phyloP scores from a whole-genome alignment of 1,284 basidiomycete genomes.

The Cutaneotrichosporon daszewskae region DNA sequence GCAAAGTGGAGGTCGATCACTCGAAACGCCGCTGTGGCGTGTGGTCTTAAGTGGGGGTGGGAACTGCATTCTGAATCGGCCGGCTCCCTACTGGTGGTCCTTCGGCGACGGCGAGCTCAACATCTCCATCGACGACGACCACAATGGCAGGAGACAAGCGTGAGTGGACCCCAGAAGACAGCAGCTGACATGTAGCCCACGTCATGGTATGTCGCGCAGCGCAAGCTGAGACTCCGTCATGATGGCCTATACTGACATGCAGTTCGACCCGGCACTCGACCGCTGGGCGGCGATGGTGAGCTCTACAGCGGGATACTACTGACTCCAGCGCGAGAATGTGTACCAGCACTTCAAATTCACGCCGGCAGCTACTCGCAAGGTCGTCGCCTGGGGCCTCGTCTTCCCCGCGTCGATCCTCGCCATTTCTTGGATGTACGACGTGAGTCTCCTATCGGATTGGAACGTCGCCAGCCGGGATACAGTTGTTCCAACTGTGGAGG shows the following conservation, averaged over 20 bases:
- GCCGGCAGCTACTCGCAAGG: conserved; percentile 50
- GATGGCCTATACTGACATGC: conserved; percentile 3
- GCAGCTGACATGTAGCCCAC: conserved; percentile 24
- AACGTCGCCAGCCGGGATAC: too few relatives aligned
- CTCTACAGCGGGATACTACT: too few relatives aligned
- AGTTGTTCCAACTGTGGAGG: too few relatives aligned
- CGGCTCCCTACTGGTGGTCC: not conserved
- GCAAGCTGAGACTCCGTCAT: too few relatives aligned
- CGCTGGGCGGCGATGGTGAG: conserved; percentile 73
- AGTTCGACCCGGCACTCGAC: conserved; percentile 74
- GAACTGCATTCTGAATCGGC: too few relatives aligned
- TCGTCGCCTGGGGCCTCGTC: conserved; percentile 32
- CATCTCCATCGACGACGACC: conserved; percentile 1
- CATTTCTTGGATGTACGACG: conserved; percentile 29
- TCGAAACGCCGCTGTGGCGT: too few relatives aligned
- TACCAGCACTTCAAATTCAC: conserved; percentile 76
- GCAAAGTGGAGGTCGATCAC: too few relatives aligned
- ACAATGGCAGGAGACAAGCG: conserved; percentile 30
- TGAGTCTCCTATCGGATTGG: too few relatives aligned
- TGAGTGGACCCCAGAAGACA: not conserved
- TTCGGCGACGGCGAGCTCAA: conserved; percentile 1
- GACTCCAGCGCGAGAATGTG: conserved; percentile 71
- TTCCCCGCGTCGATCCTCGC: conserved; percentile 37
- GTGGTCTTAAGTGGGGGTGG: too few relatives aligned
- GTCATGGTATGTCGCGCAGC: too few relatives aligned